Base-by-base conservation (phyloP, 2,329 filamentous ascomycete species). In the Ophiostoma triangulosporum region DNA sequence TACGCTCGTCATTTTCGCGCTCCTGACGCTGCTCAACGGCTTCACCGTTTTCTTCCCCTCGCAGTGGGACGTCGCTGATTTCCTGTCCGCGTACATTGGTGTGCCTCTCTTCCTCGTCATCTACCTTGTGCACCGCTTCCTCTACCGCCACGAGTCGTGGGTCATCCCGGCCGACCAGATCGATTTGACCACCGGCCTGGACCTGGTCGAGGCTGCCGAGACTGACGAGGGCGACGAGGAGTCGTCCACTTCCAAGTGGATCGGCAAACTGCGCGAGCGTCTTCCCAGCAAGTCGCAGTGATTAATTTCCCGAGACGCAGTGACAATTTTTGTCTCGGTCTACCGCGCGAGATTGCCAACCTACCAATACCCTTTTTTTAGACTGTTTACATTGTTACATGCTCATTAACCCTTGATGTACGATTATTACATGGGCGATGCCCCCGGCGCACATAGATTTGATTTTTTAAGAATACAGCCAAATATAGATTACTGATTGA, bases 41-140 rank as follows among this genome's bases (percentile, higher is more conserved):
- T 56, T 50, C 31, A 40, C 24, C 53, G 70, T 55, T 24, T 55
- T 70, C 58, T 79, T 78, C 61, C 49, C 52, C 14, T 78, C 78
- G 20, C 82, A 82, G 63, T 66, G 67, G 6, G 65, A 71, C 0
- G 76, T 1, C 56, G 55, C 78, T 3, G 77, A 73, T 1, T 86
- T 86, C 62, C 64, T 86, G 56, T 82, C 83, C 60, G 78, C 74
- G 58, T 76, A 71, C 31, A 63, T 70, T 24, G 67, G 67, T 2
- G 62, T 66, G 8, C 53, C 63, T 3, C 58, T 69, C 3, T 70
- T 79, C 43, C 76, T 17, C 11, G 7, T 51, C 22, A 31, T 54
- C 8, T 54, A 51, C 27, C 14, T 54, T 35, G 48, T 32, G 24
- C 53, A 54, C 31, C 32, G 49, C n/a, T 31, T 48, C 38, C 17